Base-by-base conservation (phyloP, 352 stramenopile genomes). In the Globisporangium splendens region DNA sequence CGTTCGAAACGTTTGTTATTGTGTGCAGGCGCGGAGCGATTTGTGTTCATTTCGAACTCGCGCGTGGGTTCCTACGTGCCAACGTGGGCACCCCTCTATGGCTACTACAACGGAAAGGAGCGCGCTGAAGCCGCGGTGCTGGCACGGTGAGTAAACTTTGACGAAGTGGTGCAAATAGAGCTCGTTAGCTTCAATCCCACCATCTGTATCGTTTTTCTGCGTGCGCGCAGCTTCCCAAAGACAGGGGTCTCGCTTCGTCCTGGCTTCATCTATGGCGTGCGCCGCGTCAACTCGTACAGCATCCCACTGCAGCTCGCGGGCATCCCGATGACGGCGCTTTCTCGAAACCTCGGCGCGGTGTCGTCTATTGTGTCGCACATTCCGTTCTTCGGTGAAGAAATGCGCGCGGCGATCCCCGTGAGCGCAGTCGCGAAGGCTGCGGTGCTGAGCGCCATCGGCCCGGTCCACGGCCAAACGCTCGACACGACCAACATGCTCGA, bases 41-140 rank as follows among this genome's bases (percentile, higher is more conserved):
- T 96, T 66, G 90, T 95, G 42, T 96, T 96, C 56, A 75, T 97
- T 22, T 96, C 87, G n/a, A 95, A 94, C 56, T 94, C 90, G n/a
- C 83, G 89, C 50, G 90, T 97, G 8, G 88, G 85, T 22, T 82
- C 78, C 22, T 77, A 83, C 48, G 56, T 92, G 35, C 83, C 84
- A 24, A 75, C 73, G 17, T 94, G 79, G 76, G 62, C 82, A 20
- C 87, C 87, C 0, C 71, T 96, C 57, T 74, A 95, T 46, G 90
- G 88, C 18, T 96, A 97, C 65, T 97, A 94, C 70, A 71, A 96
- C 50, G 88, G 90, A 43, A 97, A 97, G 57, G 79, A 93, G 62
- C 72, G 85, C 46, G 90, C 85, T 1, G 90, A 97, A 60, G 74
- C 73, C 20, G 80, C 82, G 11, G 75, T 96, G n/a, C 59, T 65